phyloP scores from a whole-genome alignment of 495 filamentous ascomycete genomes.

The Penicillium manginii region DNA sequence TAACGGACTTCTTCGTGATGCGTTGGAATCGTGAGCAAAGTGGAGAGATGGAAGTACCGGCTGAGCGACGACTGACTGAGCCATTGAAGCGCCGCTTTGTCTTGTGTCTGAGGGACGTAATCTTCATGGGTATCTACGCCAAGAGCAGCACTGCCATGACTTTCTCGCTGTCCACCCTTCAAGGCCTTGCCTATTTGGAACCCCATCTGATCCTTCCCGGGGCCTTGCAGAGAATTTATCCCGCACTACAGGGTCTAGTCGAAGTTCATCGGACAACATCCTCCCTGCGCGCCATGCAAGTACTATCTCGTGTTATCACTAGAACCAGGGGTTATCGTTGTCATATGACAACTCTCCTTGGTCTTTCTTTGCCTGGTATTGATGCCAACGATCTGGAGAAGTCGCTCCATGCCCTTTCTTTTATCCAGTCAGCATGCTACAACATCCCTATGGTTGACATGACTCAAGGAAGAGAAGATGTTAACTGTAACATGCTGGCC shows the following conservation, averaged over 20 bases:
- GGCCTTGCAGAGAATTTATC: constrained; percentile 93
- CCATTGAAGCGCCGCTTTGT: constrained; percentile 89
- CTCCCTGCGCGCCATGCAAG: constrained; percentile 85
- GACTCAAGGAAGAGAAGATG: constrained; percentile 66
- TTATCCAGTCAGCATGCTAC: constrained; percentile 93
- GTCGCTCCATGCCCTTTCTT: constrained; percentile 89
- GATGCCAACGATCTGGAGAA: constrained; percentile 98
- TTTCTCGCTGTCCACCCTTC: constrained; percentile 86
- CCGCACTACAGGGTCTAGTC: constrained; percentile 91
- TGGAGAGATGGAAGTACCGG: constrained; percentile 84
- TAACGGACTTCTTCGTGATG: constrained; percentile 96
- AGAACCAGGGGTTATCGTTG: constrained; percentile 91
- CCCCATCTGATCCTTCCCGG: constrained; percentile 92
- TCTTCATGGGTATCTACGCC: constrained; percentile 97
- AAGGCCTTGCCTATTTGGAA: constrained; percentile 86
- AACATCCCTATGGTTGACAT: constrained; percentile 90
- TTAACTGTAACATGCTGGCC: constrained; percentile 76
- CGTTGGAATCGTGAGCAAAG: constrained; percentile 94
- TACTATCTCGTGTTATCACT: constrained; percentile 85
- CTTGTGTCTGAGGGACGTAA: constrained; percentile 84
- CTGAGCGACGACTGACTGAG: constrained; percentile 76
- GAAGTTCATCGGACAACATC: constrained; percentile 97
- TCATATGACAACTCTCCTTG: constrained; percentile 89
- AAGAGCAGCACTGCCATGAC: constrained; percentile 91
- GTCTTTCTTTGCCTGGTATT: constrained; percentile 90